Percentiles rank a stretch among this genome's conserved stretches.
These are phyloP conservation scores for Epichloe uncinata DNA, from an alignment of 2,329 filamentous ascomycete genomes.

Conservation along the genomic window DNA sequence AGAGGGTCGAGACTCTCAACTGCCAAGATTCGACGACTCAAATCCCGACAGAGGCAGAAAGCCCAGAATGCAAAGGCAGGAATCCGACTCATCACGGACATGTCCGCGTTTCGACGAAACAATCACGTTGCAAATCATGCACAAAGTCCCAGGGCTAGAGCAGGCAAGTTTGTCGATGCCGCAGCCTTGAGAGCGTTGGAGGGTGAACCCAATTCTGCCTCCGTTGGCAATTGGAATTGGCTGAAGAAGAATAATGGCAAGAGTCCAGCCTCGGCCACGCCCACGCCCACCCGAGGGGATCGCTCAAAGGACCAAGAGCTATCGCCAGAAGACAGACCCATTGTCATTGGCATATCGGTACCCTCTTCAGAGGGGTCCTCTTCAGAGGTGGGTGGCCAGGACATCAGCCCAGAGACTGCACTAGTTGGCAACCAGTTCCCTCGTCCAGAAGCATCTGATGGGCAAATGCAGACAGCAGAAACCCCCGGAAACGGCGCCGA, in stretches of 20 bases:
- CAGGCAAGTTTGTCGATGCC: slow-evolving; percentile 41
- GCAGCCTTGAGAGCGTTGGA: slow-evolving; percentile 47
- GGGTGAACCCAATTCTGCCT: slow-evolving; percentile 38
- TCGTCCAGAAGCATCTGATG: not conserved
- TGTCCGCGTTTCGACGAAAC: slow-evolving; percentile 37
- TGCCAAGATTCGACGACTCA: slow-evolving; percentile 32
- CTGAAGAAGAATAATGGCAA: slow-evolving; percentile 28
- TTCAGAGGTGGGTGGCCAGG: slow-evolving; percentile 13
- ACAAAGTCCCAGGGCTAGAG: slow-evolving; percentile 17
- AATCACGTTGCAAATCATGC: slow-evolving; percentile 23
- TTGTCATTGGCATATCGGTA: slow-evolving; percentile 58
- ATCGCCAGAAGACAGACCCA: slow-evolving; percentile 56
- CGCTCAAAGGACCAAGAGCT: slow-evolving; percentile 30
- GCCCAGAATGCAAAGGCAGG: slow-evolving; percentile 47
- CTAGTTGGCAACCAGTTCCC: slow-evolving; percentile 23
- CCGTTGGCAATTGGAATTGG: slow-evolving; percentile 46
- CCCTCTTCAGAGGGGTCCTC: no score
- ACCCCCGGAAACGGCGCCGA: not conserved
- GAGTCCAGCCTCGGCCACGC: slow-evolving; percentile 14
- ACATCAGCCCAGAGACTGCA: slow-evolving; percentile 37
- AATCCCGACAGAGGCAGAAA: slow-evolving; percentile 48
- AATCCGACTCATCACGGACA: slow-evolving; percentile 58
- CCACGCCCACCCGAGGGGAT: slow-evolving; percentile 15
- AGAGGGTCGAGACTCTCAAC: slow-evolving; percentile 24
- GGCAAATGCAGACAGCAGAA: not conserved